A percentile compares a stretch with the other conserved stretches of the same genome.
Conservation (phyloP, 768 basidiomycete genomes). For the Mycena belliarum region DNA sequence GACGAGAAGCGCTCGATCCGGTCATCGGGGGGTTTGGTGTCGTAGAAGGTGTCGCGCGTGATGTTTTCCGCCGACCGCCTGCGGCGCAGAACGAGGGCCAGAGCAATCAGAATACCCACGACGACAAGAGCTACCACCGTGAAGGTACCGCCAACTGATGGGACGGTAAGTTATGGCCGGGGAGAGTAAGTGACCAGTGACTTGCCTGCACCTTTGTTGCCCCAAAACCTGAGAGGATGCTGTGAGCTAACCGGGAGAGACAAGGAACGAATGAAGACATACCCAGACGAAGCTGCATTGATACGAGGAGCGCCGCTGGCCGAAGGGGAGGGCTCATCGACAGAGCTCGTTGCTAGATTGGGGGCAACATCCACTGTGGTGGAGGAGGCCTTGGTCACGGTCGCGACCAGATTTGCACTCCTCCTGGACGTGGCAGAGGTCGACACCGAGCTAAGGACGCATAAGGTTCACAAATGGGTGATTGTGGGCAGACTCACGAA, state of each 20-base stretch:
- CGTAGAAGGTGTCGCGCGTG: constrained; percentile 21
- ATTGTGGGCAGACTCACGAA: constrained; percentile 44
- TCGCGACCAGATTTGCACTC: neutral
- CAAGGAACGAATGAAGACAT: neutral
- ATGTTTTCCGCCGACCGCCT: constrained; percentile 9
- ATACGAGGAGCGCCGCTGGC: neutral
- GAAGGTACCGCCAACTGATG: constrained; percentile 19
- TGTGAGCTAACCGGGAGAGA: neutral
- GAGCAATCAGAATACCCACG: constrained; percentile 1
- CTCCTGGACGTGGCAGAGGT: neutral
- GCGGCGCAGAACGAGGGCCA: constrained; percentile 1
- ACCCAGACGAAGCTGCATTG: constrained; percentile 14
- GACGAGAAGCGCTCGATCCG: neutral
- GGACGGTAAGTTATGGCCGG: neutral
- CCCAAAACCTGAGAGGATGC: constrained; percentile 14
- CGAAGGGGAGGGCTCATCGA: neutral
- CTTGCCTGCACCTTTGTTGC: constrained; percentile 18
- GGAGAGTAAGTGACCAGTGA: neutral
- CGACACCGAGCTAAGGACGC: neutral
- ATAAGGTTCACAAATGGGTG: neutral
- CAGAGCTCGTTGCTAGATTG: neutral
- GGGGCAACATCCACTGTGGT: neutral
- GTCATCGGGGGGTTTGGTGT: constrained; percentile 14
- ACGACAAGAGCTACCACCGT: constrained; percentile 13
- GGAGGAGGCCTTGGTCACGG: neutral